phyloP scores from a whole-genome alignment of 371 early-diverging fungal genomes.

The Catenaria anguillulae region DNA sequence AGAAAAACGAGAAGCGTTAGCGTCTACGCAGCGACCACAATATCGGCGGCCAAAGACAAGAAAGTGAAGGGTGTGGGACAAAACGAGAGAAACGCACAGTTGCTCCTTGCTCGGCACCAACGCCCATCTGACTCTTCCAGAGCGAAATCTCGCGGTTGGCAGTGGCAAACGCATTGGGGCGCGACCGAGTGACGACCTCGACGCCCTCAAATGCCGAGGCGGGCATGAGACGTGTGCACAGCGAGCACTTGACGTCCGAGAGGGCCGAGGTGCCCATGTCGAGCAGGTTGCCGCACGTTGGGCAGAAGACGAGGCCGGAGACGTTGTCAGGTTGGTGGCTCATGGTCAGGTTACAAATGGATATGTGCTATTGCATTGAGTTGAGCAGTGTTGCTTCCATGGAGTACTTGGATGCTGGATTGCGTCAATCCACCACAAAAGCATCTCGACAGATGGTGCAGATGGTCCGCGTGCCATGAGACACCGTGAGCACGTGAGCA shows the following conservation, averaged over 20 bases:
- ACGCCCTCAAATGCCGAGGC: constrained; percentile 43
- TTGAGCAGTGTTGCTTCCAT: too few relatives aligned
- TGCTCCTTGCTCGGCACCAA: constrained; percentile 43
- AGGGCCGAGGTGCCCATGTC: constrained; percentile 64
- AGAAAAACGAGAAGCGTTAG: too few relatives aligned
- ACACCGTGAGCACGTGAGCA: too few relatives aligned
- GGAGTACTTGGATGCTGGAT: too few relatives aligned
- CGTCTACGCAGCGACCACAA: neutral
- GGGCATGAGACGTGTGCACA: constrained; percentile 49
- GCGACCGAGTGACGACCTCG: constrained; percentile 59
- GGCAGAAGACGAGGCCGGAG: constrained; percentile 55
- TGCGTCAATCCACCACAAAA: too few relatives aligned
- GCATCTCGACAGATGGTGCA: too few relatives aligned
- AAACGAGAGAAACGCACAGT: constrained; percentile 35
- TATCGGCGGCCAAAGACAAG: neutral
- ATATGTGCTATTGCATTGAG: too few relatives aligned
- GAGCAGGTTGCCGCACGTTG: constrained; percentile 69
- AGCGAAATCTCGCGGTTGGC: constrained; percentile 39
- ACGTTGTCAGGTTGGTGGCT: neutral
- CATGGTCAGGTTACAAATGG: too few relatives aligned
- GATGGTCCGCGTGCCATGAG: too few relatives aligned
- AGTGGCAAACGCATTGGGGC: constrained; percentile 64
- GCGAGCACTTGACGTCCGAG: constrained; percentile 56
- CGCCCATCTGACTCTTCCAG: constrained; percentile 42
- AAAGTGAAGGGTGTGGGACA: too few relatives aligned